Evolutionary conservation across 768 basidiomycete genomes (phyloP).

Genomic region (Strobilomyces confusus): DNA sequence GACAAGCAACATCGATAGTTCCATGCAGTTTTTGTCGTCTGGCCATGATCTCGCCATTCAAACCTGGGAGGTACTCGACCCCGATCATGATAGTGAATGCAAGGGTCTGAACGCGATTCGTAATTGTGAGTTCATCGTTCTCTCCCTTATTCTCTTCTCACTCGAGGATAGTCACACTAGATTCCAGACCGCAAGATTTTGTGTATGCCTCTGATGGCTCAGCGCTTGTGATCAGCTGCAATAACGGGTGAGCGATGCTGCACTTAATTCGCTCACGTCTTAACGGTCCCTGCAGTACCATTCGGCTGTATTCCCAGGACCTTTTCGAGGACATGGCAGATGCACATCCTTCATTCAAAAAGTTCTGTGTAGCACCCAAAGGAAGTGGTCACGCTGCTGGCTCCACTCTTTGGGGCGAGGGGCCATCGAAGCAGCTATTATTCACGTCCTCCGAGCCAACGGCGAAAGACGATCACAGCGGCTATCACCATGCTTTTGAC

Average conservation of each 20-base stretch:
- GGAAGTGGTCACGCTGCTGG: slow-evolving; percentile 36
- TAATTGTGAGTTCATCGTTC: slow-evolving; percentile 13
- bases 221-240: slow-evolving; percentile 35
- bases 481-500: slow-evolving; percentile 54
- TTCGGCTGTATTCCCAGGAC: slow-evolving; percentile 21
- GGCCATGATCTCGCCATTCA: slow-evolving; percentile 44
- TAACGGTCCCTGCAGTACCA: slow-evolving; percentile 14
- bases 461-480: slow-evolving; percentile 20
- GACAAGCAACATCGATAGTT: slow-evolving; percentile 25
- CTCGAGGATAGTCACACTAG: slow-evolving; percentile 18
- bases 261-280: background rate
- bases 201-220: slow-evolving; percentile 41
- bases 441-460: slow-evolving; percentile 57
- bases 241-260: slow-evolving; percentile 24
- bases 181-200: slow-evolving; percentile 39
- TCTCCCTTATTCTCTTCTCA: slow-evolving; percentile 4
- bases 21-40: slow-evolving; percentile 41
- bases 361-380: slow-evolving; percentile 15
- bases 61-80: slow-evolving; percentile 37
- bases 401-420: slow-evolving; percentile 50
- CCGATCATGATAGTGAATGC: slow-evolving; percentile 15
- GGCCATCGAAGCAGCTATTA: slow-evolving; percentile 35
- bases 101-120: slow-evolving; percentile 9
- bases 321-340: slow-evolving; percentile 20
- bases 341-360: slow-evolving; percentile 10